phyloP scores from a whole-genome alignment of 768 basidiomycete genomes.

The Tylopilus cervinicoccineus region DNA sequence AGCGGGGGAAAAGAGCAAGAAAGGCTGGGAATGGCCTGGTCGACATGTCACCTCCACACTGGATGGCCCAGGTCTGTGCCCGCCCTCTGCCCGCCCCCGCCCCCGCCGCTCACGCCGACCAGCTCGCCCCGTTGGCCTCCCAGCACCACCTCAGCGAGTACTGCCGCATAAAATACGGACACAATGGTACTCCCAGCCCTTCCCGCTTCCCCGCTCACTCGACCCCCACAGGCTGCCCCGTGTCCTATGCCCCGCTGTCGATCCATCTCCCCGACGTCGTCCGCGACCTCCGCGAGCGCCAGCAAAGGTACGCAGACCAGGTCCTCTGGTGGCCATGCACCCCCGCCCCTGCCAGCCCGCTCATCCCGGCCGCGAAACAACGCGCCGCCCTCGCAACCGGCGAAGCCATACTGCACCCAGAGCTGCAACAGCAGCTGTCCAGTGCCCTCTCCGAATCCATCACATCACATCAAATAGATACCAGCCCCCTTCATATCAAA shows the following conservation, averaged over 20 bases:
- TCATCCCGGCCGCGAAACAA: slow-evolving; percentile 21
- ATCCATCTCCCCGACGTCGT: slow-evolving; percentile 58
- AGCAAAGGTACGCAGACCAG: slow-evolving; percentile 36
- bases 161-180: slow-evolving; percentile 64
- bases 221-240: slow-evolving; percentile 45
- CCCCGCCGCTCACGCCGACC: slow-evolving; percentile 3
- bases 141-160: slow-evolving; percentile 75
- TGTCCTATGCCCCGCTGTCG: slow-evolving; percentile 59
- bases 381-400: slow-evolving; percentile 22
- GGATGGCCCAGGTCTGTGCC: no score
- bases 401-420: slow-evolving; percentile 13
- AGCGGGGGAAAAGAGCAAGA: not conserved
- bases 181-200: slow-evolving; percentile 21
- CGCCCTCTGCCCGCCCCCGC: no score
- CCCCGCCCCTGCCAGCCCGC: not conserved
- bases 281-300: slow-evolving; percentile 48
- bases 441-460: slow-evolving; percentile 52
- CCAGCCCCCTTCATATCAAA: slow-evolving; percentile 39
- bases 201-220: not conserved
- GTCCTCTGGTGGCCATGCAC: slow-evolving; percentile 50
- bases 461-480: slow-evolving; percentile 1
- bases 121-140: slow-evolving; percentile 60
- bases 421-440: slow-evolving; percentile 47
- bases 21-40: no score
- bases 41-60: no score